Percentiles rank a stretch among this genome's conserved stretches.
phyloP scores from a whole-genome alignment of 768 basidiomycete species.

The Sutorius australiensis region DNA sequence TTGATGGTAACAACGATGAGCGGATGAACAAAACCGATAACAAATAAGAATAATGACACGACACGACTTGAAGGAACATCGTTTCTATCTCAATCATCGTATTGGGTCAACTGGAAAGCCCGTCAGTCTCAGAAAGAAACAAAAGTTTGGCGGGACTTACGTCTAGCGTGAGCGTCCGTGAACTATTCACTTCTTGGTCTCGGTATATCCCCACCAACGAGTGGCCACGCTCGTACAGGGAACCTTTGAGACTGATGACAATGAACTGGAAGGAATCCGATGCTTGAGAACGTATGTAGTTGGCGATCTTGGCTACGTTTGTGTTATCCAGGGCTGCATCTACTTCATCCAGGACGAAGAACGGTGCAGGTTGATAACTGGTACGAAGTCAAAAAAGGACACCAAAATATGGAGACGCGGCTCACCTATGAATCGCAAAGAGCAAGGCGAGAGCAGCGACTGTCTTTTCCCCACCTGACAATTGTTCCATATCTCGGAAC shows the following conservation, averaged over 20 bases:
- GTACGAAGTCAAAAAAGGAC: neutral
- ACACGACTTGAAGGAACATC: neutral
- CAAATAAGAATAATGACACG: slow-evolving; percentile 26
- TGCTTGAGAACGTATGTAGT: slow-evolving; percentile 84
- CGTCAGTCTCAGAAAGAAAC: slow-evolving; percentile 5
- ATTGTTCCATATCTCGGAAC: slow-evolving; percentile 98
- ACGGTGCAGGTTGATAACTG: slow-evolving; percentile 94
- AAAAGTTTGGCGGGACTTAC: slow-evolving; percentile 39
- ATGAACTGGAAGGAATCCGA: slow-evolving; percentile 90
- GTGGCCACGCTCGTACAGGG: slow-evolving; percentile 85
- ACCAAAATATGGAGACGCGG: neutral
- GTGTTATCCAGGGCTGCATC: slow-evolving; percentile 98
- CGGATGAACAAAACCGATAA: slow-evolving; percentile 2
- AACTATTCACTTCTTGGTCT: slow-evolving; percentile 92
- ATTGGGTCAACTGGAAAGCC: slow-evolving; percentile 24
- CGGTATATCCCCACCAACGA: slow-evolving; percentile 93
- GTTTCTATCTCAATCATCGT: slow-evolving; percentile 21
- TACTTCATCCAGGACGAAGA: slow-evolving; percentile 98
- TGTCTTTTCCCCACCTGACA: slow-evolving; percentile 98
- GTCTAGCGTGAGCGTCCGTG: slow-evolving; percentile 87
- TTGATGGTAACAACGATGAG: neutral
- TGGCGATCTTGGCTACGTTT: slow-evolving; percentile 95
- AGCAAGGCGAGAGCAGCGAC: slow-evolving; percentile 95
- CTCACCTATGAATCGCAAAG: slow-evolving; percentile 92
- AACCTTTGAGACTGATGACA: slow-evolving; percentile 94